Evolutionary conservation across 140 eudicot genomes (phyloP).

Genomic region (Cichorium intybus): DNA sequence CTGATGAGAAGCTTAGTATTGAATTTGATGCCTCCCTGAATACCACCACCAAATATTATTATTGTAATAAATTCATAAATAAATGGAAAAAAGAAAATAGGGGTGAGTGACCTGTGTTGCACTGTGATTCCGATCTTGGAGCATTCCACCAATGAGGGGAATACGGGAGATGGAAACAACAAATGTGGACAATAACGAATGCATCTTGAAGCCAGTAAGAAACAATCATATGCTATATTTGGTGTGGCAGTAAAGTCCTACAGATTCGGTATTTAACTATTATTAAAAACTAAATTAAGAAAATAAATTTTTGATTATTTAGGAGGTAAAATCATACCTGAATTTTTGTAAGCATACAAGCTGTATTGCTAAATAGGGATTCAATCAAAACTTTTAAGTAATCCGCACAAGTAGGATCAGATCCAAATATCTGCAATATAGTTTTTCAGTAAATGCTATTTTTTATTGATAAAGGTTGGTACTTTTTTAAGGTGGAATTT

Average conservation of each 20-base stretch:
- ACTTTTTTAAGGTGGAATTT: not conserved
- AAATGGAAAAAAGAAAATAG: constrained; percentile 14
- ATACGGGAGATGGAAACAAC: constrained; percentile 74
- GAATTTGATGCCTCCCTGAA: constrained; percentile 99
- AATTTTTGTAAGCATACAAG: constrained; percentile 71
- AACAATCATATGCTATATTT: constrained; percentile 96
- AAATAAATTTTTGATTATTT: not conserved
- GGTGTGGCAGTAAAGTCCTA: constrained; percentile 90
- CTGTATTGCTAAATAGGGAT: constrained; percentile 82
- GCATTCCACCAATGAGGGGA: constrained; percentile 83
- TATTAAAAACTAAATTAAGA: constrained; percentile 1
- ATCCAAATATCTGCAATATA: constrained; percentile 87
- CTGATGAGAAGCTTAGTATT: constrained; percentile 82
- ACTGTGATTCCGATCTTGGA: constrained; percentile 92
- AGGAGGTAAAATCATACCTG: constrained; percentile 44
- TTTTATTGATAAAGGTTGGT: not conserved
- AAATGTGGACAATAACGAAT: constrained; percentile 95
- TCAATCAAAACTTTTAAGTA: constrained; percentile 84
- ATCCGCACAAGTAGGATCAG: constrained; percentile 92
- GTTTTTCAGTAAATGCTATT: constrained; percentile 15
- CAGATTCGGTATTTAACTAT: constrained; percentile 9
- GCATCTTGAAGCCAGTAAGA: constrained; percentile 93
- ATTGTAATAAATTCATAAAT: not conserved
- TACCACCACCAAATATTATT: not conserved
- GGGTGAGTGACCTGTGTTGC: constrained; percentile 72